Evolutionary conservation across 2,329 filamentous ascomycete genomes (phyloP).

Genomic region (Apiospora sp.): DNA sequence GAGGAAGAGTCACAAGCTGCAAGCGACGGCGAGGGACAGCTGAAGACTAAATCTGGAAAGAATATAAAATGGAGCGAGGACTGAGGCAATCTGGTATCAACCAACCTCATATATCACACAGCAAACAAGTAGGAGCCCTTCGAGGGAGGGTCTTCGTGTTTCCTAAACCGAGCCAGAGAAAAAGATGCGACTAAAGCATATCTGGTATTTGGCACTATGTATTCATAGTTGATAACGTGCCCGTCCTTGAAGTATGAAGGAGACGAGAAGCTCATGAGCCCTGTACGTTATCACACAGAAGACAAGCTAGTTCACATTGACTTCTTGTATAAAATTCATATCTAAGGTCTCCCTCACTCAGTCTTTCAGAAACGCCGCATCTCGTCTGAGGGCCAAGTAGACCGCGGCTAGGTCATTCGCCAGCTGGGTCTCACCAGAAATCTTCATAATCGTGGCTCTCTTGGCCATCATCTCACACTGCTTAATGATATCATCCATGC

Average conservation of each 20-base stretch:
- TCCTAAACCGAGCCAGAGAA: neutral
- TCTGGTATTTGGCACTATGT: neutral
- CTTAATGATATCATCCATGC: conserved; percentile 71
- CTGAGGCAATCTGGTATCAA: conserved; percentile 29
- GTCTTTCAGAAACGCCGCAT: neutral
- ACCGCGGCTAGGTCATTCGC: conserved; percentile 73
- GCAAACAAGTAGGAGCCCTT: neutral
- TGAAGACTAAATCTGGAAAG: conserved; percentile 52
- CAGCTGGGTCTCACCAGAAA: conserved; percentile 68
- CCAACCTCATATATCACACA: neutral
- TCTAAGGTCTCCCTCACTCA: conserved; percentile 8
- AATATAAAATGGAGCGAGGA: conserved; percentile 50
- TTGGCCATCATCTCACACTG: conserved; percentile 84
- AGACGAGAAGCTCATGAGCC: neutral
- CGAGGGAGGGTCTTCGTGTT: neutral
- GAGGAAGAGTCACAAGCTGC: conserved; percentile 34
- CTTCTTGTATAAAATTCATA: neutral
- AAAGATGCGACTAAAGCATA: conserved; percentile 7
- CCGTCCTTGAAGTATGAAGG: neutral
- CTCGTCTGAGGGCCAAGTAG: conserved; percentile 65
- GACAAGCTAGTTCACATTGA: neutral
- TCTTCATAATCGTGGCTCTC: conserved; percentile 78
- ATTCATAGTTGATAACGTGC: neutral
- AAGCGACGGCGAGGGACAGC: conserved; percentile 38
- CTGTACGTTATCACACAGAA: neutral